Percentiles rank a stretch among this genome's conserved stretches.
phyloP scores from a whole-genome alignment of 257 asterid genomes.

The Misopates orontium region DNA sequence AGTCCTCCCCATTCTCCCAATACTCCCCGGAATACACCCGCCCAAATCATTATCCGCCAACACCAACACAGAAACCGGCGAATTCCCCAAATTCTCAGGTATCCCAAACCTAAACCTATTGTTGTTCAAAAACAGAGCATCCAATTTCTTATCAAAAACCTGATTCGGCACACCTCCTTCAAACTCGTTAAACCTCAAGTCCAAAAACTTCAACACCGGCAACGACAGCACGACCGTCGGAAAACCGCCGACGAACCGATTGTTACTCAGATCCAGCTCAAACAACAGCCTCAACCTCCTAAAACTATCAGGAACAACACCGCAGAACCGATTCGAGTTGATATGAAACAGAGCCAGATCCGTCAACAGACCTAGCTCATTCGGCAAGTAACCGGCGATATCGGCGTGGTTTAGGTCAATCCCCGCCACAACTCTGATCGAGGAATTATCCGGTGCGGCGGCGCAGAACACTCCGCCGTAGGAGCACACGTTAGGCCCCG shows the following conservation, averaged over 20 bases:
- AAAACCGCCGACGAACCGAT: constrained; percentile 67
- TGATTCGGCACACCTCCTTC: constrained; percentile 58
- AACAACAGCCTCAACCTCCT: constrained; percentile 39
- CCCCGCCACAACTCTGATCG: constrained; percentile 61
- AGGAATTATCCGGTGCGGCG: constrained; percentile 33
- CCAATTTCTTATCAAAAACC: constrained; percentile 54
- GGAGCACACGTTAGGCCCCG: constrained; percentile 56
- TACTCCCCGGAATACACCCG: constrained; percentile 66
- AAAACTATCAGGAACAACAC: constrained; percentile 50
- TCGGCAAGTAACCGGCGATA: constrained; percentile 69
- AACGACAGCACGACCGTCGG: constrained; percentile 57
- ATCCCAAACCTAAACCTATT: constrained; percentile 62
- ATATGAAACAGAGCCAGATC: constrained; percentile 69
- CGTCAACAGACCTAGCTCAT: constrained; percentile 58
- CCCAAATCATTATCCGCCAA: constrained; percentile 67
- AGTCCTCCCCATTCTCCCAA: constrained; percentile 60
- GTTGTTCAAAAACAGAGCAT: constrained; percentile 65
- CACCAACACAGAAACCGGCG: constrained; percentile 70
- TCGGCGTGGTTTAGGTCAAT: constrained; percentile 76
- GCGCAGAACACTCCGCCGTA: constrained; percentile 63
- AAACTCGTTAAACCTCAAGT: constrained; percentile 69
- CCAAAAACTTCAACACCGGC: constrained; percentile 56
- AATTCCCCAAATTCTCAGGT: constrained; percentile 63
- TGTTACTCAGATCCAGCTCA: constrained; percentile 73
- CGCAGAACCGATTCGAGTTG: constrained; percentile 74